Evolutionary conservation across 2,329 filamentous ascomycete genomes (phyloP).

Genomic region (Penicillium sclerotigenum): DNA sequence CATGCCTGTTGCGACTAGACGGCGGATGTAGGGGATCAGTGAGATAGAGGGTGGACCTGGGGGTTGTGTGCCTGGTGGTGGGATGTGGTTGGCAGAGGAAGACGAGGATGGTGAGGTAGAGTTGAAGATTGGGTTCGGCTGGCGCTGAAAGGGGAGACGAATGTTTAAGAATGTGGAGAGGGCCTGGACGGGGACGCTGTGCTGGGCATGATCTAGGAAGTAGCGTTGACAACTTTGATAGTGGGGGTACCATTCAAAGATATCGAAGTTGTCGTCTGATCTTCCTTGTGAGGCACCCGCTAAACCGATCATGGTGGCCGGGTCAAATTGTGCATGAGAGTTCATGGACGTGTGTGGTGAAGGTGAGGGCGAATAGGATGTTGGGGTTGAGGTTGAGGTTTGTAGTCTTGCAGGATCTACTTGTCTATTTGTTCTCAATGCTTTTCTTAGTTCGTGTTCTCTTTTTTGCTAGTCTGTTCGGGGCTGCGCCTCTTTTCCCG

Average conservation of each 20-base stretch:
- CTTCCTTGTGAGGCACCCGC: slow-evolving; percentile 36
- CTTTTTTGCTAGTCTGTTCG: background rate
- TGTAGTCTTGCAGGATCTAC: slow-evolving; percentile 14
- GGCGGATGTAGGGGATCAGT: slow-evolving; percentile 82
- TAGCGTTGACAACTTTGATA: slow-evolving; percentile 88
- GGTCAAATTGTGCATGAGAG: slow-evolving; percentile 35
- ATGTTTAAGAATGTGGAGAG: slow-evolving; percentile 92
- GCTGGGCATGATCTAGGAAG: slow-evolving; percentile 88
- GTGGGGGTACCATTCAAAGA: slow-evolving; percentile 88
- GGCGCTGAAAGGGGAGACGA: slow-evolving; percentile 77
- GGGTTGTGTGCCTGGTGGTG: slow-evolving; percentile 37
- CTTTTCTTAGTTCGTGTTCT: slow-evolving; percentile 5
- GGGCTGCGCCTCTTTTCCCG: slow-evolving; percentile 5
- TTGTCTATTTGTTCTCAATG: background rate
- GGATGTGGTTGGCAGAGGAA: slow-evolving; percentile 43
- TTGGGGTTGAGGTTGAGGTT: slow-evolving; percentile 19
- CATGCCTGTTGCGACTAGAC: slow-evolving; percentile 86
- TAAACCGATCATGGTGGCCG: slow-evolving; percentile 38
- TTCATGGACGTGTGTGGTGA: slow-evolving; percentile 25
- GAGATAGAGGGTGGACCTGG: slow-evolving; percentile 54
- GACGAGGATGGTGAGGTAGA: slow-evolving; percentile 33
- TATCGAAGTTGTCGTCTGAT: slow-evolving; percentile 52
- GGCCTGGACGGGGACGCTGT: slow-evolving; percentile 77
- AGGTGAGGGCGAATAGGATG: slow-evolving; percentile 10
- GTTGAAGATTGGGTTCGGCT: slow-evolving; percentile 48